These are phyloP conservation scores for Aspergillus viridinutans DNA, from an alignment of 2,329 filamentous ascomycete species.

Conservation along the genomic window DNA sequence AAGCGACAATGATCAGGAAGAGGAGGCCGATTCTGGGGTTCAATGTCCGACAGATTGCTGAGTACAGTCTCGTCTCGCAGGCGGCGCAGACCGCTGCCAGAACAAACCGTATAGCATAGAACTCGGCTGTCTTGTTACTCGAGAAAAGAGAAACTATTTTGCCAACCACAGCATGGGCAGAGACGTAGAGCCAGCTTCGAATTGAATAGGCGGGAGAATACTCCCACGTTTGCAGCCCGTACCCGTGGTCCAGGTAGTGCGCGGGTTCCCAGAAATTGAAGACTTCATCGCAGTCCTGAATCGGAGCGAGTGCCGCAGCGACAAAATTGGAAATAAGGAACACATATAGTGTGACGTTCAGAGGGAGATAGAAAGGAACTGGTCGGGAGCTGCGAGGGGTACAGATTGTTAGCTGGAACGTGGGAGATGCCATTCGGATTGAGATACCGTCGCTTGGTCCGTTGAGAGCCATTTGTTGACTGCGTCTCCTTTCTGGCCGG, in stretches of 20 bases:
- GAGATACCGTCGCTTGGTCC: conserved; percentile 26
- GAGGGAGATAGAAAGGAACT: conserved; percentile 59
- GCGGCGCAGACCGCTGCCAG: conserved; percentile 74
- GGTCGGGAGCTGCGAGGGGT: conserved; percentile 24
- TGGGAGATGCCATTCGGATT: neutral
- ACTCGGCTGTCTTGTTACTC: conserved; percentile 57
- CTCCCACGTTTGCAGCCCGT: conserved; percentile 96
- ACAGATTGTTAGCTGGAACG: conserved; percentile 5
- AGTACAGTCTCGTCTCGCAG: conserved; percentile 77
- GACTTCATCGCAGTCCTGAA: conserved; percentile 97
- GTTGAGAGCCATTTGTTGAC: conserved; percentile 9
- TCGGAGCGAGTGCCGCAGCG: conserved; percentile 78
- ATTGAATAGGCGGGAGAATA: conserved; percentile 95
- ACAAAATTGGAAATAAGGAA: conserved; percentile 70
- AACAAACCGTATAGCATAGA: conserved; percentile 76
- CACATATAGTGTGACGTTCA: conserved; percentile 74
- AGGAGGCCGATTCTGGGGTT: conserved; percentile 81
- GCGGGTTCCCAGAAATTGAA: conserved; percentile 99
- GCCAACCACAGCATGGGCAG: conserved; percentile 69
- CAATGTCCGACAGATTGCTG: conserved; percentile 68
- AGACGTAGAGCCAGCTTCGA: conserved; percentile 88
- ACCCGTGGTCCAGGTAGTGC: conserved; percentile 88
- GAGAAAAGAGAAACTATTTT: conserved; percentile 59
- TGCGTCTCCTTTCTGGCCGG: conserved; percentile 13
- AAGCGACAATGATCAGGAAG: conserved; percentile 71